Evolutionary conservation across 441 rosid genomes (phyloP), one percentile per base, ranked within the genome.

Genomic region (Iberis amara): DNA sequence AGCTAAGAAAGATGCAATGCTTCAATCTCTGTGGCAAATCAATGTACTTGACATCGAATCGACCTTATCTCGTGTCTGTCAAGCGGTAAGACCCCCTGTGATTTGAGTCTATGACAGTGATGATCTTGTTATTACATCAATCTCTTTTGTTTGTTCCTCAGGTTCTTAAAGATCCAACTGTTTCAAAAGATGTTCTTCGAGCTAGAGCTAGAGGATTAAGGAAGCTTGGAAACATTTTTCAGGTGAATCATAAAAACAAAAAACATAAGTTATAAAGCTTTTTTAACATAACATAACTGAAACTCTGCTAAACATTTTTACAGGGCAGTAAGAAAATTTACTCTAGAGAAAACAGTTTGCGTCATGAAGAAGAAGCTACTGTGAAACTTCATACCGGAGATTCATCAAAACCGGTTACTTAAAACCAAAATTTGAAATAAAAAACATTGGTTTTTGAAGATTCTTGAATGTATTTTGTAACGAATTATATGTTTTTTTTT

Each of bases 21-120:
- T 86, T 72, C 89, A 89, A 50, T 83, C 89, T 11, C 99, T 92
- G 45, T 92, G 96, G 99, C 72, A 82, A 65, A 81, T 92, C 70
- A 89, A 84, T 51, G 96, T 89, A 61, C 79, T 78, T 51, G 95
- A 89, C 55, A 89, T 92, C 21, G 96, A 87, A 72, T 45, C 83
- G 24, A 89, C 96, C 51, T 76, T 92, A 26, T 86, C 98, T n/a
- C 92, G 50, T 13, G 96, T 92, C 39, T 86, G 96, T 80, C 74
- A 58, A 36, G 79, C 82, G 1, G 98, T 92, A 63, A 88, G 82
- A 59, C 7, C 50, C 55, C 43, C n/a, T 11, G 5, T 13, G 9
- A 47, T 39, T 21, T 5, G 31, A 5, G 31, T 12, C 11, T 30
- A 38, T 2, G 4, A 47, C 15, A 3, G 2, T 30, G 45, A 27